Evolutionary conservation across 192 early-diverging fungal species (phyloP).

Genomic region (Backusella morwellensis): DNA sequence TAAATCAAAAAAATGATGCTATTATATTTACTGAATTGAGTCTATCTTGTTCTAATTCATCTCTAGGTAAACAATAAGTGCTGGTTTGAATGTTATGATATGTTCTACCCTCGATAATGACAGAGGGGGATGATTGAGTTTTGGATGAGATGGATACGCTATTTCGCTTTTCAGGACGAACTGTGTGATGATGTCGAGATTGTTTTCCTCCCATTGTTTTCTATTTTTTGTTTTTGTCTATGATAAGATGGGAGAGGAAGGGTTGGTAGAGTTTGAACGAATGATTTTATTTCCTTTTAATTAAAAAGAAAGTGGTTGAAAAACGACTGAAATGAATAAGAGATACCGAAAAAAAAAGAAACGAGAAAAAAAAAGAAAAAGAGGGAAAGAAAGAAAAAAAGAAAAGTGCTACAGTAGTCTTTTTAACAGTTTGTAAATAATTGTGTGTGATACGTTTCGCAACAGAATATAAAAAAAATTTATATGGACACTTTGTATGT

Average conservation of each 20-base stretch:
- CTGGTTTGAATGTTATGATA: slow-evolving; percentile 29
- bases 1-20: not conserved
- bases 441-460: slow-evolving; percentile 4
- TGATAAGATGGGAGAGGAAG: not conserved
- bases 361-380: not conserved
- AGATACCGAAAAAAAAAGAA: not conserved
- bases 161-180: not conserved
- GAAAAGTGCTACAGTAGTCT: not conserved
- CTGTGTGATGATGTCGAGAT: not conserved
- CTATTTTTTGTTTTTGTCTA: not conserved
- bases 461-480: not conserved
- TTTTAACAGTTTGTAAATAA: not conserved
- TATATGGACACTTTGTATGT: not conserved
- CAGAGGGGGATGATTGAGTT: not conserved
- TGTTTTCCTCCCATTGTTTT: slow-evolving; percentile 1
- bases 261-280: not conserved
- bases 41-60: slow-evolving; percentile 37
- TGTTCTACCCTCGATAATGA: slow-evolving; percentile 21
- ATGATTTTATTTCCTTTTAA: not conserved
- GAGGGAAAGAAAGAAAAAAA: not conserved
- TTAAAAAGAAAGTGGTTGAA: not conserved
- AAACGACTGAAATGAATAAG: not conserved
- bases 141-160: not conserved
- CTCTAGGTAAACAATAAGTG: slow-evolving; percentile 31
- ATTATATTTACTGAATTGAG: slow-evolving; percentile 12